Percentiles rank a stretch among this genome's conserved stretches.
Evolutionary conservation across 148 eudicot species (phyloP).

Genomic region (Persicaria tinctoria): DNA sequence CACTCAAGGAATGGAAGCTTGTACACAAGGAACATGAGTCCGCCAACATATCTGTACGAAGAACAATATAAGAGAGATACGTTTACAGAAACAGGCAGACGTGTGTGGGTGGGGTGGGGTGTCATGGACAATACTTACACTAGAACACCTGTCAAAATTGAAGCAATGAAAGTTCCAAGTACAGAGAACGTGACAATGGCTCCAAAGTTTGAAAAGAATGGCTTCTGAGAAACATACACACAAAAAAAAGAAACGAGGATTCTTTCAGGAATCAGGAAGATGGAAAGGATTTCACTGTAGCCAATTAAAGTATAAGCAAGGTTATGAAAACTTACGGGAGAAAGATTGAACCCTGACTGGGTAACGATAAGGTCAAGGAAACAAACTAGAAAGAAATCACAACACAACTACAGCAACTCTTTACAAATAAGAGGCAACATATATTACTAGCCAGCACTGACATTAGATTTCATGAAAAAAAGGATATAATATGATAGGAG

Average conservation of each 20-base stretch:
- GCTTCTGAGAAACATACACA: constrained; percentile 55
- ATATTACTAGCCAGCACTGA: neutral
- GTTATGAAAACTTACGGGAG: constrained; percentile 62
- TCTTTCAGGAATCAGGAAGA: neutral
- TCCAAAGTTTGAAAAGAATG: constrained; percentile 97
- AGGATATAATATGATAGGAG: constrained; percentile 99
- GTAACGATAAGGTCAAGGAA: constrained; percentile 65
- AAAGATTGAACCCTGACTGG: constrained; percentile 94
- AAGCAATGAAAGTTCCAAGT: constrained; percentile 83
- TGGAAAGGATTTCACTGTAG: neutral
- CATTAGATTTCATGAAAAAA: constrained; percentile 1
- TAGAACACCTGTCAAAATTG: constrained; percentile 77
- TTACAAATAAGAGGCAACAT: neutral
- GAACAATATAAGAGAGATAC: constrained; percentile 1
- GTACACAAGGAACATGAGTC: constrained; percentile 66
- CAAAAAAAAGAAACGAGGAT: neutral
- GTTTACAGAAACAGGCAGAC: constrained; percentile 4
- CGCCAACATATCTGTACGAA: constrained; percentile 80
- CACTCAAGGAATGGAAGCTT: constrained; percentile 88
- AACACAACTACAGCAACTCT: constrained; percentile 13
- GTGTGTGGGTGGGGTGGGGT: neutral
- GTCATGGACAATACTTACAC: constrained; percentile 55
- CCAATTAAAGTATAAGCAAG: neutral
- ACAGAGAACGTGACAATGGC: constrained; percentile 91
- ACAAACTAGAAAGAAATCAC: constrained; percentile 3